These are phyloP conservation scores for Naematelia aurantialba DNA, from an alignment of 768 basidiomycete genomes.

Conservation along the genomic window DNA sequence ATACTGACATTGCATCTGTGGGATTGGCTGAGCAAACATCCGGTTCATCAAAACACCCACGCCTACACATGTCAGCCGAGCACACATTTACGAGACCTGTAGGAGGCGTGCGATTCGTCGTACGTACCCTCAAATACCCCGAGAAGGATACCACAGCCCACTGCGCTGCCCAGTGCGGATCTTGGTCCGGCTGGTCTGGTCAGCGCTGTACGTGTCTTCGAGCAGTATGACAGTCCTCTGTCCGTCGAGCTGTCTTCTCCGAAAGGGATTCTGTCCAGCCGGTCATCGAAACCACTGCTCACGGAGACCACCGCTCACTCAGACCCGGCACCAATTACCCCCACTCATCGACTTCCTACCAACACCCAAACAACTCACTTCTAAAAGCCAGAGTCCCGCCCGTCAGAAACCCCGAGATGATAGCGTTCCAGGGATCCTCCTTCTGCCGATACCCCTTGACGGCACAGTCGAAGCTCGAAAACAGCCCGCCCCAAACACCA, in stretches of 20 bases:
- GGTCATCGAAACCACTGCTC: too few relatives aligned
- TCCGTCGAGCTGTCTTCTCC: not conserved
- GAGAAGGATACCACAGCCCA: constrained; percentile 91
- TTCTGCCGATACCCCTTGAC: constrained; percentile 96
- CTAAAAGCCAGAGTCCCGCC: constrained; percentile 91
- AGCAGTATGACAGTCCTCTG: not conserved
- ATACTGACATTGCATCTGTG: constrained; percentile 47
- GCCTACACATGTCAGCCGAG: constrained; percentile 73
- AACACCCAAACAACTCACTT: constrained; percentile 60
- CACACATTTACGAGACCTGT: too few relatives aligned
- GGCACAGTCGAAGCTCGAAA: constrained; percentile 96
- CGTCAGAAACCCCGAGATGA: constrained; percentile 96
- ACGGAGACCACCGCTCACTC: too few relatives aligned
- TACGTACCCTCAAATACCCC: constrained; percentile 55
- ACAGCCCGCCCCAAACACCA: constrained; percentile 74
- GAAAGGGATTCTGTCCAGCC: too few relatives aligned
- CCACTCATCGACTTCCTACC: not conserved
- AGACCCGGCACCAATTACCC: too few relatives aligned
- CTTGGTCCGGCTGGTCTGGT: constrained; percentile 75
- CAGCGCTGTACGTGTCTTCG: not conserved
- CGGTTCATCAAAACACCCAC: constrained; percentile 88
- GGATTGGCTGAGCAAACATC: constrained; percentile 60
- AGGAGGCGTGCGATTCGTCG: constrained; percentile 1
- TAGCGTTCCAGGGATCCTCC: constrained; percentile 98
- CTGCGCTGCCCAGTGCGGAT: constrained; percentile 83